Conservation (phyloP, 164 flowering plant genomes). For the Vitis rotundifolia region DNA sequence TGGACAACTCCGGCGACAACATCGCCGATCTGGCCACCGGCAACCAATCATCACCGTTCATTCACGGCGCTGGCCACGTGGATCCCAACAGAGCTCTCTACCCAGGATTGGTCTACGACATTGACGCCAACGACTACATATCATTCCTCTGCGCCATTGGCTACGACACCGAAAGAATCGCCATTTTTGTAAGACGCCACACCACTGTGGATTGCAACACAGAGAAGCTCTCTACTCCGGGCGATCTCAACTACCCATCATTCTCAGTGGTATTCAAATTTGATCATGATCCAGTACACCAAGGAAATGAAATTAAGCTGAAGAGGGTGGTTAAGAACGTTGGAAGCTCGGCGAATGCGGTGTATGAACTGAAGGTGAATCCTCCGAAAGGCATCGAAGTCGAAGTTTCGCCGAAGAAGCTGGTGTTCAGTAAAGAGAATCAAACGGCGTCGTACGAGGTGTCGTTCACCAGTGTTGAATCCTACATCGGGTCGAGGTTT, state of each 20-base stretch:
- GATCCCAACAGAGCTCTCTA: slow-evolving; percentile 78
- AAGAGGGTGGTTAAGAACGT: slow-evolving; percentile 74
- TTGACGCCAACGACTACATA: slow-evolving; percentile 48
- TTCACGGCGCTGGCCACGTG: slow-evolving; percentile 87
- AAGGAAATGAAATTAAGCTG: slow-evolving; percentile 36
- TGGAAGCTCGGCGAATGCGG: slow-evolving; percentile 47
- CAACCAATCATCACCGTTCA: slow-evolving; percentile 60
- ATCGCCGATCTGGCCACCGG: slow-evolving; percentile 74
- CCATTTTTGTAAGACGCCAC: slow-evolving; percentile 44
- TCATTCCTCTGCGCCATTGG: slow-evolving; percentile 75
- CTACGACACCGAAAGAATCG: slow-evolving; percentile 41
- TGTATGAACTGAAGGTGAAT: slow-evolving; percentile 55
- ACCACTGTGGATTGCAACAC: slow-evolving; percentile 34
- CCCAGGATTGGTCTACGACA: slow-evolving; percentile 84
- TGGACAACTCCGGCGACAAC: slow-evolving; percentile 53
- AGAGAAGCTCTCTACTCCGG: slow-evolving; percentile 39
- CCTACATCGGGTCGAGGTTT: slow-evolving; percentile 21
- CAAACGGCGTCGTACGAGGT: slow-evolving; percentile 52
- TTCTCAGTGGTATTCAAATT: slow-evolving; percentile 63
- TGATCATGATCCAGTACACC: neutral
- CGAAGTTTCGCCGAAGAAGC: slow-evolving; percentile 60
- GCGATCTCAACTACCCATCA: slow-evolving; percentile 86
- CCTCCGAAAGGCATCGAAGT: slow-evolving; percentile 56
- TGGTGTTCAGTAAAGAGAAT: slow-evolving; percentile 51
- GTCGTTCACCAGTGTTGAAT: slow-evolving; percentile 38